Evolutionary conservation across 352 stramenopile species (phyloP).

Genomic region (Pythium grandisporangium): DNA sequence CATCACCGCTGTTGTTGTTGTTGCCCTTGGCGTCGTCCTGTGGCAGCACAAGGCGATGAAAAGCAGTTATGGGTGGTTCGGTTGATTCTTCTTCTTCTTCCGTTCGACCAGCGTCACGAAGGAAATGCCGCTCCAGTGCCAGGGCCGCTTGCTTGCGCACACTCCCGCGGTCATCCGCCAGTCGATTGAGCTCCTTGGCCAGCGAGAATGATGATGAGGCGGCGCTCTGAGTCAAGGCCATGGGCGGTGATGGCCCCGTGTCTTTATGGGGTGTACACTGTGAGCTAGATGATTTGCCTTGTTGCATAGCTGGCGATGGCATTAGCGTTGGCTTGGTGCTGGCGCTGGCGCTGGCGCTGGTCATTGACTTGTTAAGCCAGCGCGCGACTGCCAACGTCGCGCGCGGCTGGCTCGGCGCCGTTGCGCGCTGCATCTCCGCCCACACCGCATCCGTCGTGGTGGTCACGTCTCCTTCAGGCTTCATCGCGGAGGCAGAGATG

Average conservation of each 20-base stretch:
- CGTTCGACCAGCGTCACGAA: no score
- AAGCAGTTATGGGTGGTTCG: no score
- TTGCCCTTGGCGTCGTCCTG: not conserved
- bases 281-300: no score
- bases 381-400: slow-evolving; percentile 14
- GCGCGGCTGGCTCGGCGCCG: slow-evolving; percentile 8
- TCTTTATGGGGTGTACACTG: no score
- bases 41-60: no score
- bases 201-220: slow-evolving; percentile 35
- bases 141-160: slow-evolving; percentile 56
- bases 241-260: no score
- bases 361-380: slow-evolving; percentile 33
- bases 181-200: slow-evolving; percentile 35
- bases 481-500: no score
- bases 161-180: slow-evolving; percentile 32
- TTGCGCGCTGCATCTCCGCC: slow-evolving; percentile 33
- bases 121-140: slow-evolving; percentile 33
- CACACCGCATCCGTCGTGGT: slow-evolving; percentile 35
- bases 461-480: no score
- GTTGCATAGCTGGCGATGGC: no score
- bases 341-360: no score
- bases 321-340: no score
- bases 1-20: not conserved
- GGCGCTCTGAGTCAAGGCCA: not conserved
- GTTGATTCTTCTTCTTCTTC: no score